Percentiles rank a stretch among this genome's conserved stretches.
phyloP scores from a whole-genome alignment of 2,329 filamentous ascomycete species.

The Penicillium hordei region DNA sequence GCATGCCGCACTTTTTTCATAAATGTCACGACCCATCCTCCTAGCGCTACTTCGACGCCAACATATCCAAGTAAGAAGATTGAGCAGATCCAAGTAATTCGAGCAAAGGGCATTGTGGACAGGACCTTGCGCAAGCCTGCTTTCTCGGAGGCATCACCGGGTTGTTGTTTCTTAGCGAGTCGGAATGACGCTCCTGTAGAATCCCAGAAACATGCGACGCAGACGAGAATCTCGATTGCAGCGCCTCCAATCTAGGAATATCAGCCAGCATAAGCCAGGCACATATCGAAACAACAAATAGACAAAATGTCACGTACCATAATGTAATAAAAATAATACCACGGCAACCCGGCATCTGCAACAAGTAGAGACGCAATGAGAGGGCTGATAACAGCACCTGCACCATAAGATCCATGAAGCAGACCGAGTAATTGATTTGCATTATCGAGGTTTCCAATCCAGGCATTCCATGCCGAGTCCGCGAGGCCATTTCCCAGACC shows the following conservation, averaged over 20 bases:
- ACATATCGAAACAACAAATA: conserved; percentile 35
- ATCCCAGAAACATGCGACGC: conserved; percentile 5
- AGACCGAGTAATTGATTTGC: conserved; percentile 72
- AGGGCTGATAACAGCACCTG: conserved; percentile 67
- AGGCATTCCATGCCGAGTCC: conserved; percentile 58
- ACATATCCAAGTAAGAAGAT: conserved; percentile 71
- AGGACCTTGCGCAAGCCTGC: conserved; percentile 1
- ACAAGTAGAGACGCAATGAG: conserved; percentile 72
- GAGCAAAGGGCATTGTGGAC: conserved; percentile 1
- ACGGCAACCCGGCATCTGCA: conserved; percentile 59
- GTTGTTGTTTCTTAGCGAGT: not conserved
- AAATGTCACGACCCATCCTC: conserved; percentile 75
- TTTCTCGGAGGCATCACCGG: not conserved
- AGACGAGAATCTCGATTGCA: not conserved
- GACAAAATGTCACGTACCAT: conserved; percentile 55
- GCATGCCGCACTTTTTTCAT: conserved; percentile 71
- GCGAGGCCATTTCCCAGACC: conserved; percentile 70
- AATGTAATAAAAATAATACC: conserved; percentile 75
- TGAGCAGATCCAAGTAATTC: conserved; percentile 59
- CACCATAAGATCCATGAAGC: conserved; percentile 68
- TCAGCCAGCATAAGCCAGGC: not conserved
- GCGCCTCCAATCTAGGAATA: conserved; percentile 2
- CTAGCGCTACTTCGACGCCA: conserved; percentile 65
- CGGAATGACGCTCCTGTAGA: not conserved
- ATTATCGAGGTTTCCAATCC: conserved; percentile 69